phyloP scores from a whole-genome alignment of 352 stramenopile species.

The Pythium dissotocum region DNA sequence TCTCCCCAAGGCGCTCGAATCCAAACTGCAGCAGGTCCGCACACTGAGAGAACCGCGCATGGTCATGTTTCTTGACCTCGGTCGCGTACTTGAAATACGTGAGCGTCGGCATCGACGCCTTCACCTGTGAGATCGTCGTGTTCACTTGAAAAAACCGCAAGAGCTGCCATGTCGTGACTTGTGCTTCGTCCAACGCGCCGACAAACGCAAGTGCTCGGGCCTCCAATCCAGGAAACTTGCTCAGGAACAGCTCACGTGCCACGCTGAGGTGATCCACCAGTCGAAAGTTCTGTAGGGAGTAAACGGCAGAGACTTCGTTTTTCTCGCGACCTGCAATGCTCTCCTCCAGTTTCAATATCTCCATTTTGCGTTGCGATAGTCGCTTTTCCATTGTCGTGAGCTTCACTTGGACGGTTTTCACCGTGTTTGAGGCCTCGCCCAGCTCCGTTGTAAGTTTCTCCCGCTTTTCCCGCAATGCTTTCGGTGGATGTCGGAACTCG shows the following conservation, averaged over 20 bases:
- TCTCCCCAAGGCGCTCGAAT: constrained; percentile 57
- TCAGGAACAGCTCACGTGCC: constrained; percentile 59
- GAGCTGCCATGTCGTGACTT: constrained; percentile 65
- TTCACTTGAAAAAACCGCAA: constrained; percentile 59
- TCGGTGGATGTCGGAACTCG: constrained; percentile 69
- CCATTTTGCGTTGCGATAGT: constrained; percentile 16
- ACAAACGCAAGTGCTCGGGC: constrained; percentile 61
- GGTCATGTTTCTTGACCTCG: constrained; percentile 53
- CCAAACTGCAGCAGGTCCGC: constrained; percentile 63
- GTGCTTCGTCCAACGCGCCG: constrained; percentile 37
- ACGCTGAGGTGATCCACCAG: constrained; percentile 44
- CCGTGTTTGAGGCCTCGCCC: constrained; percentile 26
- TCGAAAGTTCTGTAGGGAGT: constrained; percentile 41
- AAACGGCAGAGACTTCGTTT: constrained; percentile 59
- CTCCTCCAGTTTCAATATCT: constrained; percentile 26
- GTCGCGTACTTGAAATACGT: constrained; percentile 50
- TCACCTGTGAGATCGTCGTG: constrained; percentile 61
- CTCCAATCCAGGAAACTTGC: constrained; percentile 65
- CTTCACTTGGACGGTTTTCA: constrained; percentile 23
- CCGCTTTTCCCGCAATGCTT: constrained; percentile 43
- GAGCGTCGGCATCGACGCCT: constrained; percentile 53
- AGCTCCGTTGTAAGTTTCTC: constrained; percentile 36
- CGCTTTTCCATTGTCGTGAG: constrained; percentile 15
- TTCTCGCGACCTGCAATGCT: constrained; percentile 33
- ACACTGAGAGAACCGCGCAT: constrained; percentile 39